These are phyloP conservation scores for Zopfochytrium polystomum DNA, from an alignment of 371 early-diverging fungal genomes.

Conservation along the genomic window DNA sequence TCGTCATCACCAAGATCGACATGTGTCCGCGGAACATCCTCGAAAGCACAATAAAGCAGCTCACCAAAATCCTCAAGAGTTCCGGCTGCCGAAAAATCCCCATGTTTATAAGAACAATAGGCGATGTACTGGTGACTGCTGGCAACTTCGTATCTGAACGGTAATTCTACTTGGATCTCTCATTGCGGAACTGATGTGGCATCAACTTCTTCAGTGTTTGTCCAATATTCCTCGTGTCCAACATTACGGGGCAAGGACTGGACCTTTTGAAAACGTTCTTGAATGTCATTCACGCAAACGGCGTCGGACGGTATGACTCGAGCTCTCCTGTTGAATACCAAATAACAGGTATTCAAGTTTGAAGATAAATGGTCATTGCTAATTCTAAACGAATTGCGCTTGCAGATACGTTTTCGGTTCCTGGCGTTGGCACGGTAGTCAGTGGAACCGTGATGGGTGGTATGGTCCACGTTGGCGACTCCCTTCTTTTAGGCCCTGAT, in stretches of 20 bases:
- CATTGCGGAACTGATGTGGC: neutral
- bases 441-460: slow-evolving; percentile 81
- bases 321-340: slow-evolving; percentile 70
- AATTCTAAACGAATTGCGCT: neutral
- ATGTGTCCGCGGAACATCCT: slow-evolving; percentile 85
- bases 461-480: slow-evolving; percentile 74
- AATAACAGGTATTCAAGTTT: slow-evolving; percentile 55
- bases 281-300: slow-evolving; percentile 70
- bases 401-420: slow-evolving; percentile 87
- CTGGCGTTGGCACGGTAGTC: slow-evolving; percentile 55
- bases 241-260: slow-evolving; percentile 86
- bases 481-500: slow-evolving; percentile 84
- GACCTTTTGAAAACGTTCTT: slow-evolving; percentile 78
- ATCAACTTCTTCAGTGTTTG: slow-evolving; percentile 59
- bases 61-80: slow-evolving; percentile 77
- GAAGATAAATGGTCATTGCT: neutral
- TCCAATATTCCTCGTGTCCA: slow-evolving; percentile 90
- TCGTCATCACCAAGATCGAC: slow-evolving; percentile 89
- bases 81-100: slow-evolving; percentile 90
- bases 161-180: slow-evolving; percentile 13
- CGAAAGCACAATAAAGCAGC: slow-evolving; percentile 76
- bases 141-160: slow-evolving; percentile 75
- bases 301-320: slow-evolving; percentile 56
- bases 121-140: slow-evolving; percentile 80
- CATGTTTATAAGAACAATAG: slow-evolving; percentile 69